Conservation (phyloP, 1,139 yeast genomes). For the Saccharomyces hybrid region DNA sequence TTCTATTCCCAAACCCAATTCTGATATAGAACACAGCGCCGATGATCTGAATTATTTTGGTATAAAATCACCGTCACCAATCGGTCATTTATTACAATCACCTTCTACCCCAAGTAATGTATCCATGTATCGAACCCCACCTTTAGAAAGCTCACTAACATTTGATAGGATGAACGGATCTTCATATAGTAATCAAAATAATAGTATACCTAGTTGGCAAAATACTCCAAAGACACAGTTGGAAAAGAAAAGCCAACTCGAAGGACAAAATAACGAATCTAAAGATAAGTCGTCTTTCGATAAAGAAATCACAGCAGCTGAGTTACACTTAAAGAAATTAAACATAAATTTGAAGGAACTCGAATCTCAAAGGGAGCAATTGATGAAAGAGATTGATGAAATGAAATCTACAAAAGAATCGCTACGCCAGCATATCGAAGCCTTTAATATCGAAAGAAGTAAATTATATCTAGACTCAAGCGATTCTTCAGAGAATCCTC, state of each 20-base stretch:
- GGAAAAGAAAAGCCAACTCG: background rate
- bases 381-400: constrained; percentile 30
- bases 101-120: background rate
- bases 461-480: background rate
- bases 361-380: constrained; percentile 24
- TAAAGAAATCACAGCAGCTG: constrained; percentile 20
- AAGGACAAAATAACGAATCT: background rate
- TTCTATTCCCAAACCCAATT: background rate
- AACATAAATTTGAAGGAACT: constrained; percentile 29
- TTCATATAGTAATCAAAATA: background rate
- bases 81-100: background rate
- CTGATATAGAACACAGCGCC: background rate
- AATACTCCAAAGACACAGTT: background rate
- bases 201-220: background rate
- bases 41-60: background rate
- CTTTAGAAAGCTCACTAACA: background rate
- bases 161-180: background rate
- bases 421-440: background rate
- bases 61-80: background rate
- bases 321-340: constrained; percentile 28
- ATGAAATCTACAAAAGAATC: constrained; percentile 19
- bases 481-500: background rate
- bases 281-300: constrained; percentile 2
- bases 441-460: background rate
- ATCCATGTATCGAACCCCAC: constrained; percentile 1